Conservation (phyloP, 106 monocot species). For the Acanthochlamys bracteata region DNA sequence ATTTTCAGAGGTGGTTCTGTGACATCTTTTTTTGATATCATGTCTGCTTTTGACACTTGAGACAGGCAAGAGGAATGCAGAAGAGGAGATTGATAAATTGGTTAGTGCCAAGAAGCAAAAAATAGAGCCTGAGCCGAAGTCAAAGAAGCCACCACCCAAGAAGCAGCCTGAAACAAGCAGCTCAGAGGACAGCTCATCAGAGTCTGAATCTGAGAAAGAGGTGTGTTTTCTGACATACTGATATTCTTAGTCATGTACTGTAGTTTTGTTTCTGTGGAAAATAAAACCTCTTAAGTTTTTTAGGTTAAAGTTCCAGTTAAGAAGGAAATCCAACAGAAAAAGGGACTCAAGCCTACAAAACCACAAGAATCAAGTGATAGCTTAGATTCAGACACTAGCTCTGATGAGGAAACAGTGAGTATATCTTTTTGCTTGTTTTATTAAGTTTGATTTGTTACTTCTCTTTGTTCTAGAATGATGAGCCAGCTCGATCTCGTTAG, state of each 20-base stretch:
- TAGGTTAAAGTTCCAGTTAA: slow-evolving; percentile 36
- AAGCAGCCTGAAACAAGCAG: slow-evolving; percentile 39
- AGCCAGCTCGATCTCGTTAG: too few species aligned
- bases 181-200: slow-evolving; percentile 31
- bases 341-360: slow-evolving; percentile 16
- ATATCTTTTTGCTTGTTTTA: not conserved
- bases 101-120: slow-evolving; percentile 56
- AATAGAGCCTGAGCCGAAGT: slow-evolving; percentile 18
- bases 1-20: not conserved
- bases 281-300: not conserved
- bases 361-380: slow-evolving; percentile 28
- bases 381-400: slow-evolving; percentile 44
- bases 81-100: slow-evolving; percentile 35
- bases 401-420: slow-evolving; percentile 33
- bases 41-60: not conserved
- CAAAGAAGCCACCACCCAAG: slow-evolving; percentile 35
- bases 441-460: too few species aligned
- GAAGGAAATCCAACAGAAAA: slow-evolving; percentile 15
- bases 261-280: not conserved
- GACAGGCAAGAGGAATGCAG: slow-evolving; percentile 61
- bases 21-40: not conserved
- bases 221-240: not conserved
- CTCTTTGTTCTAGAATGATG: too few species aligned
- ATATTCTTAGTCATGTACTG: not conserved
- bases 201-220: slow-evolving; percentile 53